Evolutionary conservation across 163 green algal species (phyloP).

Genomic region (Chlamydomonas reinhardtii): DNA sequence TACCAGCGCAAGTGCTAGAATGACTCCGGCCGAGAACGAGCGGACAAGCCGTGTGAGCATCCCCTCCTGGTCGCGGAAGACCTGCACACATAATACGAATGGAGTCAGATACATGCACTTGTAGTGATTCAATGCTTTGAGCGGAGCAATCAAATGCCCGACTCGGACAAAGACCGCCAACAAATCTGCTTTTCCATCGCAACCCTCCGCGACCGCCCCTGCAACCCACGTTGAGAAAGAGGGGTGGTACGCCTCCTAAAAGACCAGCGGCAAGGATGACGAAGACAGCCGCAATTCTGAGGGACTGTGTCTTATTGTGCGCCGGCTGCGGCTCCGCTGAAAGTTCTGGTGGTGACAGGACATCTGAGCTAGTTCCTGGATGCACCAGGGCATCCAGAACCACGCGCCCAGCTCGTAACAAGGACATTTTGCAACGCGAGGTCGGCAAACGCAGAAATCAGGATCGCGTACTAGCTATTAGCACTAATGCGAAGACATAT

Average conservation of each 20-base stretch:
- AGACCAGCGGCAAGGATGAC: slow-evolving; percentile 25
- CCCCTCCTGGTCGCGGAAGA: not conserved
- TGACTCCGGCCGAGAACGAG: not conserved
- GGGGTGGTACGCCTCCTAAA: not conserved
- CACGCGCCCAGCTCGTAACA: too few species aligned
- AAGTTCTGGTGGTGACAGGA: not conserved
- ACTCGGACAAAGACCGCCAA: not conserved
- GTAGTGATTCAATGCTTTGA: too few species aligned
- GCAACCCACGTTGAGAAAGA: not conserved
- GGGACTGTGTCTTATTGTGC: not conserved
- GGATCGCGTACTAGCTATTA: too few species aligned
- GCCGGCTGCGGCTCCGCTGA: not conserved
- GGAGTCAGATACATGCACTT: too few species aligned
- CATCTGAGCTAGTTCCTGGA: too few species aligned
- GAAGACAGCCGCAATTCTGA: slow-evolving; percentile 11
- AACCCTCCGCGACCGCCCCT: too few species aligned
- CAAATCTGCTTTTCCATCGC: too few species aligned
- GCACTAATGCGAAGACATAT: too few species aligned
- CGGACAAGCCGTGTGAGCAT: not conserved
- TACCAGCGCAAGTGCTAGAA: not conserved
- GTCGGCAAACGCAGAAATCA: too few species aligned
- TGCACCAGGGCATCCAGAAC: too few species aligned
- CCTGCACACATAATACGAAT: not conserved
- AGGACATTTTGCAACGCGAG: too few species aligned
- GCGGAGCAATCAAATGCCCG: not conserved